Evolutionary conservation across 306 rosid genomes (phyloP), one percentile per base, ranked within the genome.

Genomic region (Quercus bicolor): DNA sequence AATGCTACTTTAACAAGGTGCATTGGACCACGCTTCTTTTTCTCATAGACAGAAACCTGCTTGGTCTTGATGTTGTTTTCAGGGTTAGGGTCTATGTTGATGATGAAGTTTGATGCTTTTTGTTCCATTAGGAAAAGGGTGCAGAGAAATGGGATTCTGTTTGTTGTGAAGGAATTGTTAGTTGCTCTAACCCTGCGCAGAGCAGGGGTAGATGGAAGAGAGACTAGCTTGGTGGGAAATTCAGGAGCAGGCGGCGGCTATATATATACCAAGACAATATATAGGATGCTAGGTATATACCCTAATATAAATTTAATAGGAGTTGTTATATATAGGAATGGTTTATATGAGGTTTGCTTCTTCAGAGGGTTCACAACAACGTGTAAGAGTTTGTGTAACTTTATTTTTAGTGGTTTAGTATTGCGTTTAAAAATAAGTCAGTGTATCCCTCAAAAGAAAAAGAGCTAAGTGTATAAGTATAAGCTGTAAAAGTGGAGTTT

Each of bases 1-100:
- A 88, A 45, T 0, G 92, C 88, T 1, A 81, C 85, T 86, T 68
- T 81, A 18, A 92, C 3, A 43, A 82, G 29, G 0, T 75, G 83
- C 79, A 75, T 62, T 1, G 78, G 66, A 23, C 91, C 71, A 0
- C 79, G 69, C 52, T 68, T 85, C 54, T 68, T 90, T 76, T 81
- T 82, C n/a, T 8, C 31, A 19, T 5, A 0, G 4, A n/a, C 18
- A 9, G 70, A 6, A 28, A 12, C 23, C 37, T 18, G 19, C 48
- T 31, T 31, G 15, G 5, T 31, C 48, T 31, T 31, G 45, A 40
- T 8, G 45, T 16, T 65, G 48, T 7, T 65, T 14, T 60, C 33
- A 31, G n/a, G 37, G 21, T 12, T 28, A 62, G 37, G 37, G 3
- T 62, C 43, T 26, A 4, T 4, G 29, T 1, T 5, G 24, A 23